Base-by-base conservation (phyloP, 768 basidiomycete species). In the Boletus pseudo-olivaceus region DNA sequence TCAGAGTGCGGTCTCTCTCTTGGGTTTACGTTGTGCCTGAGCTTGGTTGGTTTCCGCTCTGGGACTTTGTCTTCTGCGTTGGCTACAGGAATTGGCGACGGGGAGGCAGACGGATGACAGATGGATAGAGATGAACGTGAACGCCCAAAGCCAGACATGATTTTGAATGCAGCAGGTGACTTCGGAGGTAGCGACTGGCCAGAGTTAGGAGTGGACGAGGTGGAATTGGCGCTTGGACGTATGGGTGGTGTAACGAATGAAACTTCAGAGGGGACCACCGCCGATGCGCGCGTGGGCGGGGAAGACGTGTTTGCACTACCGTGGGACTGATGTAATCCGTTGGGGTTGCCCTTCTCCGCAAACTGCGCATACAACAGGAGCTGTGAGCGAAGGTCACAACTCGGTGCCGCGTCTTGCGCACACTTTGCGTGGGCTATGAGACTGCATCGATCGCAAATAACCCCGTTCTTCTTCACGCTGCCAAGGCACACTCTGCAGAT, bases 371-470 rank as follows among this genome's bases (percentile, higher is more conserved):
- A 88, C 44, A 83, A 70, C 42, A 92, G 73, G n/a, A 93, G 78
- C 64, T 90, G 89, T 2, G 88, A 82, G 53, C 88, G 87, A 39
- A 92, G 78, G 64, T 93, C 88, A 62, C 91, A 93, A 3, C 86
- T 89, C 5, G 86, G 85, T 9, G 89, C 84, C 1, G 91, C 87
- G 55, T 86, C 83, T 34, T 71, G 61, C 0, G 84, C 81, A 61
- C 92, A 93, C 65, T 86, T 87, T 23, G 84, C 74, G 68, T 98
- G 95, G 26, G 87, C 83, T 56, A 98, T 90, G 55, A 98, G 81
- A 60, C 87, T 93, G 74, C 95, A 98, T 58, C 86, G 84, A 38
- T 88, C 85, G 65, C 95, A 98, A 7, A 98, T 76, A 9, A 94
- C 87, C 1, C 90, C 93, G 52, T 79, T 86, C 72, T 88, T 93